These are phyloP conservation scores for Astragalus membranaceus DNA, from an alignment of 306 rosid genomes.

Conservation along the genomic window DNA sequence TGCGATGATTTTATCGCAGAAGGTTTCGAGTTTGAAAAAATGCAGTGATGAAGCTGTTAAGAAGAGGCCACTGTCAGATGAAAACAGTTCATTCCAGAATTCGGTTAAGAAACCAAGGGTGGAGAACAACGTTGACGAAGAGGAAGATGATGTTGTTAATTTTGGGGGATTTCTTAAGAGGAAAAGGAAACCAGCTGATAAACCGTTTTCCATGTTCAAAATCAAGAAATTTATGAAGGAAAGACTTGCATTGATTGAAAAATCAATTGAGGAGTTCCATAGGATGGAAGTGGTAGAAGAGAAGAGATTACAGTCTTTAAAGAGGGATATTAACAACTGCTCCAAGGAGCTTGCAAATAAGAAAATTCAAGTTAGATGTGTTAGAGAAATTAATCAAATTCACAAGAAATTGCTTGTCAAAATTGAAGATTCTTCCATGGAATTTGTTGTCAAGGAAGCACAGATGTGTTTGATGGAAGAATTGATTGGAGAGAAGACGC, in stretches of 20 bases:
- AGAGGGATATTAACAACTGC: constrained; percentile 14
- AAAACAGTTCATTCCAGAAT: too few species aligned
- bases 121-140: not conserved
- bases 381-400: not conserved
- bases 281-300: not conserved
- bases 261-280: not conserved
- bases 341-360: constrained; percentile 22
- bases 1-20: not conserved
- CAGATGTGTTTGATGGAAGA: not conserved
- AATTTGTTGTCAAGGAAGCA: not conserved
- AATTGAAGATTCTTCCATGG: not conserved
- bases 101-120: not conserved
- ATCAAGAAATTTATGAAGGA: not conserved
- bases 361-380: constrained; percentile 15
- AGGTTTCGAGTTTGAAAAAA: not conserved
- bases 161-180: not conserved
- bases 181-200: not conserved
- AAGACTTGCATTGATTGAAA: constrained; percentile 15
- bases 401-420: not conserved
- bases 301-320: constrained; percentile 13
- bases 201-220: not conserved
- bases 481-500: not conserved
- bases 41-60: not conserved
- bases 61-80: too few species aligned
- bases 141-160: not conserved